Evolutionary conservation across 2,329 filamentous ascomycete genomes (phyloP).

Genomic region (Nothomitra cinnamomea): DNA sequence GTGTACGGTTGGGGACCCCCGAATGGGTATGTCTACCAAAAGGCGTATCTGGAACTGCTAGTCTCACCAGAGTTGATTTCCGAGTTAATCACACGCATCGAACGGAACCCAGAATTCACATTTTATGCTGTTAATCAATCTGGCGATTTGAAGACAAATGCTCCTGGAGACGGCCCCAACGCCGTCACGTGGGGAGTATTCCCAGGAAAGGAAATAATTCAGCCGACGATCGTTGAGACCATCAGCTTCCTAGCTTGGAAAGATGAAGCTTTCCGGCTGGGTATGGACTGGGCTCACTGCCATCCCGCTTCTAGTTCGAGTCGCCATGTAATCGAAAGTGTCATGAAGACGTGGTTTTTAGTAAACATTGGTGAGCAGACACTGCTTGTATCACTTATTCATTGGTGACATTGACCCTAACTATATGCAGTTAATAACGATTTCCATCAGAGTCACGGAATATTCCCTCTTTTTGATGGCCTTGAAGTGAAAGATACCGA

Average conservation of each 20-base stretch:
- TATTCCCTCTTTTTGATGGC: slow-evolving; percentile 75
- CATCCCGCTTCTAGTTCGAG: slow-evolving; percentile 62
- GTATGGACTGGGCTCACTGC: slow-evolving; percentile 86
- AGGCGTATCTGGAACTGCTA: slow-evolving; percentile 86
- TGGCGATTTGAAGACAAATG: slow-evolving; percentile 70
- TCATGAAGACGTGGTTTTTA: slow-evolving; percentile 86
- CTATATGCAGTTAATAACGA: slow-evolving; percentile 72
- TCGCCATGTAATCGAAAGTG: slow-evolving; percentile 57
- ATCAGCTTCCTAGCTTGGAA: slow-evolving; percentile 98
- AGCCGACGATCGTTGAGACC: slow-evolving; percentile 97
- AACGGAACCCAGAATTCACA: slow-evolving; percentile 64
- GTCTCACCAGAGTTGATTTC: slow-evolving; percentile 65
- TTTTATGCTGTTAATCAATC: slow-evolving; percentile 85
- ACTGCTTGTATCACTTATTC: background rate
- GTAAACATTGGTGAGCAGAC: slow-evolving; percentile 69
- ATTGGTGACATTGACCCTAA: slow-evolving; percentile 13
- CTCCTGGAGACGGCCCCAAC: slow-evolving; percentile 73
- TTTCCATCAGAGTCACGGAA: slow-evolving; percentile 67
- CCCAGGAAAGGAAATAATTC: slow-evolving; percentile 97
- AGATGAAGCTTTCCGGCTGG: slow-evolving; percentile 88
- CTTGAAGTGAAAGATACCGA: slow-evolving; percentile 53
- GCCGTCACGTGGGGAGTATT: slow-evolving; percentile 99
- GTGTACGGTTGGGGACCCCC: slow-evolving; percentile 87
- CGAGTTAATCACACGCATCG: slow-evolving; percentile 62
- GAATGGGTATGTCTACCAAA: slow-evolving; percentile 96